phyloP scores from a whole-genome alignment of 495 filamentous ascomycete species.

The Parmelia sp. region DNA sequence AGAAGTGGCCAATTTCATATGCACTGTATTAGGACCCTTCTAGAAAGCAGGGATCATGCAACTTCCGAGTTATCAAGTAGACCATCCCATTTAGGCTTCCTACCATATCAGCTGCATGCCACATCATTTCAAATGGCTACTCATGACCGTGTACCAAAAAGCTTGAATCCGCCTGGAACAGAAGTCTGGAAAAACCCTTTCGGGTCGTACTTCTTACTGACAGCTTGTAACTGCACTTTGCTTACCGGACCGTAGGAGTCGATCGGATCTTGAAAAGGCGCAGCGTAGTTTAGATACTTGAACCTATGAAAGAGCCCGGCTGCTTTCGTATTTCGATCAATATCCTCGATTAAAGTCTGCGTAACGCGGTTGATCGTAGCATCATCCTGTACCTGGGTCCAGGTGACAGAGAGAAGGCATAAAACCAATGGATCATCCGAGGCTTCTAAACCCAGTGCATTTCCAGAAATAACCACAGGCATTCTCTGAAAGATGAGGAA shows the following conservation, averaged over 20 bases:
- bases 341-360: slow-evolving; percentile 6
- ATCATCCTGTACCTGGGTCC: slow-evolving; percentile 3
- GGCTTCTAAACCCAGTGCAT: slow-evolving; percentile 21
- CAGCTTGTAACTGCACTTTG: slow-evolving; percentile 26
- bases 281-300: slow-evolving; percentile 49
- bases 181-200: slow-evolving; percentile 32
- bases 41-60: too few species aligned
- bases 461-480: neutral
- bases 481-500: slow-evolving; percentile 19
- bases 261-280: slow-evolving; percentile 35
- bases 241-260: slow-evolving; percentile 34
- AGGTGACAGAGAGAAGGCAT: slow-evolving; percentile 3
- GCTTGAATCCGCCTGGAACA: slow-evolving; percentile 39
- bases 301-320: slow-evolving; percentile 44
- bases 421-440: slow-evolving; percentile 7
- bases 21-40: too few species aligned
- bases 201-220: slow-evolving; percentile 37
- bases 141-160: too few species aligned
- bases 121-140: too few species aligned
- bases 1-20: too few species aligned
- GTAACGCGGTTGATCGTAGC: neutral
- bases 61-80: too few species aligned
- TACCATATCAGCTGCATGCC: too few species aligned
- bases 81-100: too few species aligned
- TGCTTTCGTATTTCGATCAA: slow-evolving; percentile 33